phyloP scores from a whole-genome alignment of 2,329 filamentous ascomycete genomes.

The Colletotrichum plurivorum region DNA sequence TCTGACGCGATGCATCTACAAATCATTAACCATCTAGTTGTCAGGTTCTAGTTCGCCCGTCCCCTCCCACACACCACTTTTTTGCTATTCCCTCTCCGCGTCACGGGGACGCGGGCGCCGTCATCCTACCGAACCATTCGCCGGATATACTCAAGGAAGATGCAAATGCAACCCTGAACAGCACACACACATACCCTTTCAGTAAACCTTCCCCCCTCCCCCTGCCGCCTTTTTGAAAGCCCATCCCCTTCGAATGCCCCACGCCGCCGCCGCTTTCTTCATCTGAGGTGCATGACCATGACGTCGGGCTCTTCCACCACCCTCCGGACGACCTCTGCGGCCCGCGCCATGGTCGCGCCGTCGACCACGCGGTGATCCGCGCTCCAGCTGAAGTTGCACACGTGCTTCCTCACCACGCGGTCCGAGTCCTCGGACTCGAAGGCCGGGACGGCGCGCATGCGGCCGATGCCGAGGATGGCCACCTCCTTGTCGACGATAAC shows the following conservation, averaged over 20 bases:
- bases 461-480: slow-evolving; percentile 90
- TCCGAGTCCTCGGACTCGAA: slow-evolving; percentile 70
- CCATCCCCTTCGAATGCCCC: neutral
- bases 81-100: neutral
- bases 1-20: slow-evolving; percentile 11
- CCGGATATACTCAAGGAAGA: neutral
- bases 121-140: neutral
- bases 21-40: slow-evolving; percentile 15
- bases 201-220: neutral
- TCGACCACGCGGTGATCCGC: slow-evolving; percentile 96
- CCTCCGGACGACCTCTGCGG: slow-evolving; percentile 83
- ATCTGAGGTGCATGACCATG: slow-evolving; percentile 88
- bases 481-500: slow-evolving; percentile 94
- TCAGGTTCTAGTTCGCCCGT: slow-evolving; percentile 1
- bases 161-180: neutral
- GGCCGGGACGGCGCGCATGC: slow-evolving; percentile 83
- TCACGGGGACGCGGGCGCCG: slow-evolving; percentile 18
- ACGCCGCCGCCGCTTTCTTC: slow-evolving; percentile 5
- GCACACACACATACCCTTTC: neutral
- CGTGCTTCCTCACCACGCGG: slow-evolving; percentile 79
- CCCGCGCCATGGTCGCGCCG: slow-evolving; percentile 93
- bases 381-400: slow-evolving; percentile 95
- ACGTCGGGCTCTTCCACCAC: slow-evolving; percentile 88
- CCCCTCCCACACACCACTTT: neutral
- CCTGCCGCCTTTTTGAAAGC: too few relatives aligned